These are phyloP conservation scores for Kodamaea sp. DNA, from an alignment of 1,139 yeast species.

Conservation along the genomic window DNA sequence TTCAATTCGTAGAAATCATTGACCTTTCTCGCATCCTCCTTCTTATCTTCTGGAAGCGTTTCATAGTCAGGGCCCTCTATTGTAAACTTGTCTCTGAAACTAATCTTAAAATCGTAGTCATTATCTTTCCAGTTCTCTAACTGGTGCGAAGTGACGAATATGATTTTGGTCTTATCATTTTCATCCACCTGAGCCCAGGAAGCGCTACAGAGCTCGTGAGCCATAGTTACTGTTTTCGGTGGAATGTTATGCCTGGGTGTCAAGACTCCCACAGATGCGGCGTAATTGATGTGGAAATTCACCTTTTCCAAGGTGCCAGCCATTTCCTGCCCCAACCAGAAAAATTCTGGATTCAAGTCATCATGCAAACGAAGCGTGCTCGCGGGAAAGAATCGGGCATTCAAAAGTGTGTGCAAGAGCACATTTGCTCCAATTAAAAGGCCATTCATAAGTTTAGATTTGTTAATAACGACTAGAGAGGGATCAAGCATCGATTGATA, in stretches of 20 bases:
- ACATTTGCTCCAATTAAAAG: conserved; percentile 29
- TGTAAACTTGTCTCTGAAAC: conserved; percentile 19
- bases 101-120: conserved; percentile 14
- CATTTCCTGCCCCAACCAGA: conserved; percentile 40
- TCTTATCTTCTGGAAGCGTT: not conserved
- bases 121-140: conserved; percentile 29
- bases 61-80: conserved; percentile 5
- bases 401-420: conserved; percentile 26
- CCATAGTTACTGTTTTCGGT: conserved; percentile 17
- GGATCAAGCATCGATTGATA: conserved; percentile 32
- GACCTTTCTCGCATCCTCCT: not conserved
- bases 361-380: conserved; percentile 4
- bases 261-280: conserved; percentile 34
- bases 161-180: conserved; percentile 23
- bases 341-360: conserved; percentile 23
- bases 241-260: conserved; percentile 30
- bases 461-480: conserved; percentile 30
- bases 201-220: conserved; percentile 39
- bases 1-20: conserved; percentile 8
- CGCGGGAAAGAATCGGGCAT: conserved; percentile 20
- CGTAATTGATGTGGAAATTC: conserved; percentile 28
- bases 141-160: conserved; percentile 39
- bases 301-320: conserved; percentile 25
- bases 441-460: conserved; percentile 29
- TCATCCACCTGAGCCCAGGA: conserved; percentile 41